Percentiles rank a stretch among this genome's conserved stretches.
Conservation (phyloP, 2,329 filamentous ascomycete species). For the Nemania bipapillata region DNA sequence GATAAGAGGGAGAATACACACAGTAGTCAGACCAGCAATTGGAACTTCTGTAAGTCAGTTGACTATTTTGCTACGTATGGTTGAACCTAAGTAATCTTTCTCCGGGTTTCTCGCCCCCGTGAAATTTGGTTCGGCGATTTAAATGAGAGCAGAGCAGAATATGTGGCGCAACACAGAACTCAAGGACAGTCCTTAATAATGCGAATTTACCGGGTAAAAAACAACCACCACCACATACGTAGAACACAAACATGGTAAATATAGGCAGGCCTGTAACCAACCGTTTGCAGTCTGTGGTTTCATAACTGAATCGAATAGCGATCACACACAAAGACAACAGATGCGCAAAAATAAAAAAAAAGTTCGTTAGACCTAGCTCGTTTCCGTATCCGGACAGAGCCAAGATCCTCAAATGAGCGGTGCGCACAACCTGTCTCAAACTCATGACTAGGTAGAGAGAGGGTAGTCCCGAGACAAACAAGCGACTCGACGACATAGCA, state of each 20-base stretch:
- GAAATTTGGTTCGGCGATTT: slow-evolving; percentile 3
- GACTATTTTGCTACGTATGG: too few relatives aligned
- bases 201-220: neutral
- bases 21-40: neutral
- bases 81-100: neutral
- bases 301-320: slow-evolving; percentile 4
- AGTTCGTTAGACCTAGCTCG: neutral
- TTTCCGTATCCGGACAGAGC: neutral
- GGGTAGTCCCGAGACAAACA: slow-evolving; percentile 20
- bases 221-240: too few relatives aligned
- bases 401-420: slow-evolving; percentile 14
- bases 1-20: neutral
- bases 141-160: neutral
- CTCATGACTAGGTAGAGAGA: neutral
- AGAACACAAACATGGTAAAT: neutral
- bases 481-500: neutral
- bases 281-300: neutral
- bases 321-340: too few relatives aligned
- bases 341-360: too few relatives aligned
- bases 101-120: neutral
- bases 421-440: slow-evolving; percentile 17
- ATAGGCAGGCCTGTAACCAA: neutral
- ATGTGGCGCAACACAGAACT: slow-evolving; percentile 6
- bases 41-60: neutral
- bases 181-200: slow-evolving; percentile 4